Base-by-base conservation (phyloP, 805 yeast genomes). In the Debaryomyces castellii region DNA sequence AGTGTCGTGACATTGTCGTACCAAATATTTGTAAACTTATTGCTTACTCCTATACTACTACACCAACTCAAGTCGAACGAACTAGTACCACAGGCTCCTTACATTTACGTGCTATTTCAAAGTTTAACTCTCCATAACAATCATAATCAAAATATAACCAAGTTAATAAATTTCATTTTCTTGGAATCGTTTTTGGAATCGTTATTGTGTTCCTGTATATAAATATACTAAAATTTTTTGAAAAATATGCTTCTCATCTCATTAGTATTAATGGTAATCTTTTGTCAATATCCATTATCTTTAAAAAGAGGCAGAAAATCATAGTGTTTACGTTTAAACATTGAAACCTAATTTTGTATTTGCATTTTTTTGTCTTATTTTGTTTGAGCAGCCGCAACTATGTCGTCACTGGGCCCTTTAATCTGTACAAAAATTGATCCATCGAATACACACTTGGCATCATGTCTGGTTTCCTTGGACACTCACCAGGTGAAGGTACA, bases 401-500 rank as follows among this genome's bases (percentile, higher is more conserved):
- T 50, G 52, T 44, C 51, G 25, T n/a, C n/a, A n/a, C n/a, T n/a
- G n/a, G n/a, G n/a, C n/a, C n/a, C n/a, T n/a, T 45, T 71, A 34
- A 50, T 70, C 27, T 55, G 68, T 14, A 74, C 84, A 20, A 67
- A 65, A 33, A 88, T 82, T 60, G 92, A 89, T 62, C 74, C 82
- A 10, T 64, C 78, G 1, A 83, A 85, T n/a, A 70, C 77, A 37
- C 76, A 74, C 57, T 74, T 82, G 53, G 89, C 91, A 21, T 78
- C 82, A 38, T 88, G 80, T 1, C 68, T 80, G 17, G 78, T 81
- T 28, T 85, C 89, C 1, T 74, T 89, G 48, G 92, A 87, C 61
- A 72, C 82, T 4, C 92, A 86, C 57, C 81, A 82, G 51, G 67
- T 89, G 32, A 73, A 83, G 46, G 87, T 86, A 2, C 84, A 82